phyloP scores from a whole-genome alignment of 169 alveolate genomes.

The Sarcocystis neurona region DNA sequence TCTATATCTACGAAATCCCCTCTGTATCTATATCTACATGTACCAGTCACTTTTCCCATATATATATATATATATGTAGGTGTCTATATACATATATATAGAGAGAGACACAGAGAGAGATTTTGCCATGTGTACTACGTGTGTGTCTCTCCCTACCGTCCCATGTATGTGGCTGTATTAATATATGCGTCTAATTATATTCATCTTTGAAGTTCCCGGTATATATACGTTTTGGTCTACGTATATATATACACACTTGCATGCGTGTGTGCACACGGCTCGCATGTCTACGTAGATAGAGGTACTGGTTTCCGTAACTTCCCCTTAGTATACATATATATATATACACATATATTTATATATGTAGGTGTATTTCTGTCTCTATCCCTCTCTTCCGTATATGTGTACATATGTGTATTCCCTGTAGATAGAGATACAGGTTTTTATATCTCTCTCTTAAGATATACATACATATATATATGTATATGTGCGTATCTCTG shows the following conservation, averaged over 20 bases:
- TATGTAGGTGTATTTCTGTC: background rate
- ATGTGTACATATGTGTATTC: background rate
- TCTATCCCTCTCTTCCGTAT: background rate
- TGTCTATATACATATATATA: background rate
- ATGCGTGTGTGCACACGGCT: background rate
- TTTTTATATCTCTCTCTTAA: background rate
- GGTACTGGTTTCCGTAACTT: background rate
- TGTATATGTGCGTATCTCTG: too few species aligned
- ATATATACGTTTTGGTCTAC: background rate
- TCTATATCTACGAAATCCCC: background rate
- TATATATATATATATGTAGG: background rate
- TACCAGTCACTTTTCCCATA: background rate
- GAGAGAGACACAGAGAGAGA: too few species aligned
- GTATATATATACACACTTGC: background rate
- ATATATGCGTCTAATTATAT: background rate
- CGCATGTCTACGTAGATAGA: background rate
- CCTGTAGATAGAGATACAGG: background rate
- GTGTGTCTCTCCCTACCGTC: too few species aligned
- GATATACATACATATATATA: too few species aligned
- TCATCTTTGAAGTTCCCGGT: too few species aligned
- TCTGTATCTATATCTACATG: too few species aligned
- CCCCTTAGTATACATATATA: background rate
- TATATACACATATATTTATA: conserved; percentile 1
- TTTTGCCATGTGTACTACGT: too few species aligned
- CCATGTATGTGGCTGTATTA: background rate